These are phyloP conservation scores for Exophiala viscosa DNA, from an alignment of 2,329 filamentous ascomycete species.

Conservation along the genomic window DNA sequence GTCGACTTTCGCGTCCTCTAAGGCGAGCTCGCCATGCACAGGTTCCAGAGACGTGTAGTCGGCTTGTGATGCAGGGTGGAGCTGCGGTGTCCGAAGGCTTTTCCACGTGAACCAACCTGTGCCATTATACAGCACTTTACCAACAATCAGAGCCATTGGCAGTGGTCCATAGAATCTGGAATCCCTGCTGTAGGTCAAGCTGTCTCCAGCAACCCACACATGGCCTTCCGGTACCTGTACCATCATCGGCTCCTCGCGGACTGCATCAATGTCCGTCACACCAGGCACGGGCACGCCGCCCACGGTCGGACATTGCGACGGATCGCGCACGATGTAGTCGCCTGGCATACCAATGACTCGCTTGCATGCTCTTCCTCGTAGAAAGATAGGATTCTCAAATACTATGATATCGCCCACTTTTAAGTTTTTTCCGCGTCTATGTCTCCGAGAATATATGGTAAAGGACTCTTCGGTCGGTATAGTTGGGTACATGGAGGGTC, in stretches of 20 bases:
- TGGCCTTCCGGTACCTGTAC: slow-evolving; percentile 75
- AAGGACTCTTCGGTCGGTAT: slow-evolving; percentile 67
- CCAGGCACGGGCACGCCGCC: slow-evolving; percentile 19
- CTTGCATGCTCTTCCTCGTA: slow-evolving; percentile 65
- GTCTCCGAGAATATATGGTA: slow-evolving; percentile 59
- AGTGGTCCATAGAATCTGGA: slow-evolving; percentile 82
- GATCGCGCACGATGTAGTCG: slow-evolving; percentile 50
- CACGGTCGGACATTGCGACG: slow-evolving; percentile 24
- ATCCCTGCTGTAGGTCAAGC: slow-evolving; percentile 77
- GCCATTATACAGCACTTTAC: slow-evolving; percentile 53
- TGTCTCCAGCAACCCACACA: slow-evolving; percentile 88
- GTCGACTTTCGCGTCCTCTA: slow-evolving; percentile 1
- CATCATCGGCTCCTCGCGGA: slow-evolving; percentile 36
- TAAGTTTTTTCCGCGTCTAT: slow-evolving; percentile 64
- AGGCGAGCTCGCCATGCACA: not conserved
- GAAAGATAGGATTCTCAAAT: slow-evolving; percentile 69
- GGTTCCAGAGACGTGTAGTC: not conserved
- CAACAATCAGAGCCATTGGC: slow-evolving; percentile 76
- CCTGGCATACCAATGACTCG: slow-evolving; percentile 71
- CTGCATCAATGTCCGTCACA: slow-evolving; percentile 16
- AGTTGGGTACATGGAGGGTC: slow-evolving; percentile 87
- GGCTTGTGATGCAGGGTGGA: slow-evolving; percentile 3
- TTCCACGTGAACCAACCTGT: slow-evolving; percentile 25
- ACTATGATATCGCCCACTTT: slow-evolving; percentile 79
- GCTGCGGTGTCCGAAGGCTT: slow-evolving; percentile 14